Conservation (phyloP, 2,329 filamentous ascomycete genomes). For the Lecanicillium sp. region DNA sequence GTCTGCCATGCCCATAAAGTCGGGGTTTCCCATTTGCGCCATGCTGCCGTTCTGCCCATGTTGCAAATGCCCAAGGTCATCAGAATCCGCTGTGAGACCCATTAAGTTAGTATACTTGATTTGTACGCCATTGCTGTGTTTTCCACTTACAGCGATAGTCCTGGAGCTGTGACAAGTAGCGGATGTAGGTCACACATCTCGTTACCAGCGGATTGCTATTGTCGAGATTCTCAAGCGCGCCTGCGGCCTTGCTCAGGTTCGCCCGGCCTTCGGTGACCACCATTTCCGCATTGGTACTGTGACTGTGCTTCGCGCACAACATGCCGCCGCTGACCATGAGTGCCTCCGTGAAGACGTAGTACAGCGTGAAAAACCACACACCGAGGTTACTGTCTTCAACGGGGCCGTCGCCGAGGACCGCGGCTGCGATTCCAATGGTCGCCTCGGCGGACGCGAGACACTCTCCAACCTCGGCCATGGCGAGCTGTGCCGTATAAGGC, state of each 20-base stretch:
- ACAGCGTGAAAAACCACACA: constrained; percentile 28
- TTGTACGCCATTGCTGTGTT: too few species aligned
- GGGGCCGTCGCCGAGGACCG: constrained; percentile 10
- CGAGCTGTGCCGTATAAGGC: constrained; percentile 20
- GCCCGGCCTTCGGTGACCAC: not conserved
- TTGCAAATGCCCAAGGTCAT: too few species aligned
- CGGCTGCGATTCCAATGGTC: constrained; percentile 20
- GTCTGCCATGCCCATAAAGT: constrained; percentile 10
- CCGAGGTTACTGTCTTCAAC: constrained; percentile 19
- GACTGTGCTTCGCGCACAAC: constrained; percentile 8
- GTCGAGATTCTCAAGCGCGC: constrained; percentile 10
- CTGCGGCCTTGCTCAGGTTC: constrained; percentile 5
- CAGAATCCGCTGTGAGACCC: not conserved
- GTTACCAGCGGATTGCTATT: constrained; percentile 5
- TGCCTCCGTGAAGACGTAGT: constrained; percentile 18
- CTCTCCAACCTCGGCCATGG: constrained; percentile 14
- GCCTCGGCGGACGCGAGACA: constrained; percentile 21
- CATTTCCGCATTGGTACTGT: not conserved
- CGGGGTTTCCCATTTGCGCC: not conserved
- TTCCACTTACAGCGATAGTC: constrained; percentile 4
- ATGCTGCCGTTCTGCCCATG: too few species aligned
- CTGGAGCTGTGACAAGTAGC: constrained; percentile 7
- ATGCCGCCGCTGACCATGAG: constrained; percentile 9
- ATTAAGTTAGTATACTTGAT: not conserved
- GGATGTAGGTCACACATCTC: constrained; percentile 11